Conservation (phyloP, 1,284 basidiomycete species). For the Polyporus tsugae region DNA sequence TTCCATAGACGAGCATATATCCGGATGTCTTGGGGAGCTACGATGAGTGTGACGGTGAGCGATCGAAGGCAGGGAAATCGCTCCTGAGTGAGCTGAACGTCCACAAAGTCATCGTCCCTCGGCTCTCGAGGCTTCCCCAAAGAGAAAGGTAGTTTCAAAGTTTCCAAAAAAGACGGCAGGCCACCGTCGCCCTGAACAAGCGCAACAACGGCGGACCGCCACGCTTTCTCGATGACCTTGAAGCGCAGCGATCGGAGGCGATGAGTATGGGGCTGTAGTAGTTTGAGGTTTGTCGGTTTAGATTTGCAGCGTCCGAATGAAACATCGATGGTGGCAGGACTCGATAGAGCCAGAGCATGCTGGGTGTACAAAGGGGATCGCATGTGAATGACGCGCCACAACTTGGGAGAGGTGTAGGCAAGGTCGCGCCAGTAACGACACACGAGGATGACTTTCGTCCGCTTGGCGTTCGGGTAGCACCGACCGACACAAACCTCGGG, state of each 20-base stretch:
- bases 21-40: background rate
- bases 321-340: background rate
- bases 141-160: background rate
- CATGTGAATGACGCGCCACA: background rate
- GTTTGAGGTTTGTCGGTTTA: background rate
- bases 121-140: background rate
- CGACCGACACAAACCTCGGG: too few relatives aligned
- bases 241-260: background rate
- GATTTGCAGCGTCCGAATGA: background rate
- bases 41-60: background rate
- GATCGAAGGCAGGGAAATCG: background rate
- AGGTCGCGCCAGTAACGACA: background rate
- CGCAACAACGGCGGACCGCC: background rate
- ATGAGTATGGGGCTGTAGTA: background rate
- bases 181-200: background rate
- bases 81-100: background rate
- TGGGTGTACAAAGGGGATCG: background rate
- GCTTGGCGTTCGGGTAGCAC: too few relatives aligned
- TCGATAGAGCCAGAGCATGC: background rate
- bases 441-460: background rate
- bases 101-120: background rate
- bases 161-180: background rate
- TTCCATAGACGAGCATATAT: background rate
- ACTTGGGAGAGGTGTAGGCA: background rate
- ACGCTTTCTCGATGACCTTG: background rate